phyloP scores from a whole-genome alignment of 2,329 filamentous ascomycete genomes.

The Daldinia sp. region DNA sequence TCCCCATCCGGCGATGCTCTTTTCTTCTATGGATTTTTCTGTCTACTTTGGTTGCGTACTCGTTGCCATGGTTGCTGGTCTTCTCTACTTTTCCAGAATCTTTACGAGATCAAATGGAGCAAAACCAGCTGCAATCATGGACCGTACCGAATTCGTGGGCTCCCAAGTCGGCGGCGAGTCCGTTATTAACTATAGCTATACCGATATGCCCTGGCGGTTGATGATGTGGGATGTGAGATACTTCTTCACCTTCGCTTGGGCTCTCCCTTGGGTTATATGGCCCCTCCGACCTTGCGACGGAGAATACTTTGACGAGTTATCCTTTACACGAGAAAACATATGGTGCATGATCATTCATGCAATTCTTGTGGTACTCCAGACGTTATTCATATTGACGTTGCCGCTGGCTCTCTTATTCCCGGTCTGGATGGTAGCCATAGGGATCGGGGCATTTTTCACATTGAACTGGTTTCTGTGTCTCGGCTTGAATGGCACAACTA shows the following conservation, averaged over 20 bases:
- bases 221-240: slow-evolving; percentile 62
- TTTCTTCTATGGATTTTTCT: slow-evolving; percentile 20
- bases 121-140: slow-evolving; percentile 20
- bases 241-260: slow-evolving; percentile 63
- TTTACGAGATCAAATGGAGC: slow-evolving; percentile 20
- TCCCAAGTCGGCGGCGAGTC: slow-evolving; percentile 65
- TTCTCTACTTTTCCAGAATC: slow-evolving; percentile 27
- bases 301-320: slow-evolving; percentile 69
- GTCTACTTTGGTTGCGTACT: slow-evolving; percentile 22
- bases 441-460: slow-evolving; percentile 54
- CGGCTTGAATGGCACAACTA: slow-evolving; percentile 60
- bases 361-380: slow-evolving; percentile 66
- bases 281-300: slow-evolving; percentile 63
- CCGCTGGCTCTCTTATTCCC: slow-evolving; percentile 59
- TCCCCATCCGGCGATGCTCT: slow-evolving; percentile 11
- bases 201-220: slow-evolving; percentile 61
- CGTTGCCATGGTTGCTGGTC: slow-evolving; percentile 25
- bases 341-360: slow-evolving; percentile 65
- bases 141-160: slow-evolving; percentile 61
- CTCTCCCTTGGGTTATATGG: slow-evolving; percentile 67
- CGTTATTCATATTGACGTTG: slow-evolving; percentile 66
- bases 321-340: slow-evolving; percentile 64
- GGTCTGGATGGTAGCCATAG: slow-evolving; percentile 56
- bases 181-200: slow-evolving; percentile 70
- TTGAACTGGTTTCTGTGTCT: slow-evolving; percentile 62